Percentiles rank a stretch among this genome's conserved stretches.
phyloP scores from a whole-genome alignment of 768 basidiomycete species.

The Nidularia pulvinata region DNA sequence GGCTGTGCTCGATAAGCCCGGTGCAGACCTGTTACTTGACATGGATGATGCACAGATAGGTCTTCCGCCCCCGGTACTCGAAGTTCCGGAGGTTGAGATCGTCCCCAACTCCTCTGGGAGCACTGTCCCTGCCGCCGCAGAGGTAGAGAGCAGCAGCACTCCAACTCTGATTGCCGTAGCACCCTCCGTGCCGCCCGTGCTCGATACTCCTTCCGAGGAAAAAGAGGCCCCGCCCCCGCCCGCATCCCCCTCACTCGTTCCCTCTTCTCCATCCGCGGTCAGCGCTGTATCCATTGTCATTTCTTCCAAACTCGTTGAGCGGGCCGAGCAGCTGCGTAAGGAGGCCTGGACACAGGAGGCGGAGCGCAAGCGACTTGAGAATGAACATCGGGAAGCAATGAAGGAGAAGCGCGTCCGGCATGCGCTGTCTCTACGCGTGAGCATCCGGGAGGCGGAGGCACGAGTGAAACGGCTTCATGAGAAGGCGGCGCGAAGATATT shows the following conservation, averaged over 20 bases:
- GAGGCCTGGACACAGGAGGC: conserved; percentile 37
- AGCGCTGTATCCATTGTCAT: conserved; percentile 29
- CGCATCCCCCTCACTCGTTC: conserved; percentile 2
- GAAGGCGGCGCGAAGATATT: conserved; percentile 44
- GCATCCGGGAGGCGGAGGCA: conserved; percentile 31
- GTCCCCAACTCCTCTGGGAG: no score
- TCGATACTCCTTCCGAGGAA: conserved; percentile 1
- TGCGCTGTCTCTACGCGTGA: conserved; percentile 32
- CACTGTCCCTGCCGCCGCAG: no score
- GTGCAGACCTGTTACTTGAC: conserved; percentile 1
- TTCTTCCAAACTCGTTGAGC: conserved; percentile 23
- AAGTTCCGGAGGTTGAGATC: no score
- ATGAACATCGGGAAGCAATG: conserved; percentile 22
- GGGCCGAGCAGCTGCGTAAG: conserved; percentile 34
- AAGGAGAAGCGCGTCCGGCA: conserved; percentile 29
- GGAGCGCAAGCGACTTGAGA: conserved; percentile 19
- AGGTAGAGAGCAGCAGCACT: not conserved
- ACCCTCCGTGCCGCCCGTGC: no score
- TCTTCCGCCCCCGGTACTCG: no score
- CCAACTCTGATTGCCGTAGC: not conserved
- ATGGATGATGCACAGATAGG: no score
- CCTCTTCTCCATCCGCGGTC: conserved; percentile 4
- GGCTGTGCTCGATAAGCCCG: conserved; percentile 2
- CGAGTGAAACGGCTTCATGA: conserved; percentile 35
- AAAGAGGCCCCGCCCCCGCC: conserved; percentile 6